These are phyloP conservation scores for Penicillium sp. DNA, from an alignment of 2,329 filamentous ascomycete genomes.

Conservation along the genomic window DNA sequence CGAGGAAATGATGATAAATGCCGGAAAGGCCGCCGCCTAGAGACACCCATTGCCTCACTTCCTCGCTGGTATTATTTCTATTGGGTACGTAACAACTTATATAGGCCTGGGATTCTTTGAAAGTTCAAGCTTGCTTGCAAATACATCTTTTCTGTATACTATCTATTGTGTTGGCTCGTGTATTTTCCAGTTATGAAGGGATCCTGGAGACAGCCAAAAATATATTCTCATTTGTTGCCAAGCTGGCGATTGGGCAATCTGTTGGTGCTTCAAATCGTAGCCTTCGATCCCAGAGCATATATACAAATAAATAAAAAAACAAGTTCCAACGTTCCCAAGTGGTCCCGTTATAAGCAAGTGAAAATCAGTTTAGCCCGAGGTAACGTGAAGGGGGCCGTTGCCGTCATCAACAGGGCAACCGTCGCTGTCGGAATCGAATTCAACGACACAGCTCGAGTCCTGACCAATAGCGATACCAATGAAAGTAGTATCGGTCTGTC, in stretches of 20 bases:
- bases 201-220: background rate
- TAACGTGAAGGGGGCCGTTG: conserved; percentile 12
- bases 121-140: too few species aligned
- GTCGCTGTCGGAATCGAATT: conserved; percentile 14
- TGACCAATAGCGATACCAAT: conserved; percentile 13
- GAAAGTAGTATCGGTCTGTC: conserved; percentile 9
- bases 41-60: too few species aligned
- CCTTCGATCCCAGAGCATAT: background rate
- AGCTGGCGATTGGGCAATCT: background rate
- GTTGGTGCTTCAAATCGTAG: background rate
- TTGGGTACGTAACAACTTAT: too few species aligned
- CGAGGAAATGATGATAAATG: background rate
- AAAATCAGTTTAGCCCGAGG: conserved; percentile 3
- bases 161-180: too few species aligned
- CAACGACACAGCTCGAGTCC: conserved; percentile 11
- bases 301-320: background rate
- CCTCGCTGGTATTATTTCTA: background rate
- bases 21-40: too few species aligned
- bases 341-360: background rate
- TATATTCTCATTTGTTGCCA: background rate
- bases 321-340: background rate
- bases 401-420: conserved; percentile 11
- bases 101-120: too few species aligned
- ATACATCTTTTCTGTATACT: too few species aligned
- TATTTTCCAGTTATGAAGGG: too few species aligned